phyloP scores from a whole-genome alignment of 108 stramenopile species.

The Nitzschia sp. region DNA sequence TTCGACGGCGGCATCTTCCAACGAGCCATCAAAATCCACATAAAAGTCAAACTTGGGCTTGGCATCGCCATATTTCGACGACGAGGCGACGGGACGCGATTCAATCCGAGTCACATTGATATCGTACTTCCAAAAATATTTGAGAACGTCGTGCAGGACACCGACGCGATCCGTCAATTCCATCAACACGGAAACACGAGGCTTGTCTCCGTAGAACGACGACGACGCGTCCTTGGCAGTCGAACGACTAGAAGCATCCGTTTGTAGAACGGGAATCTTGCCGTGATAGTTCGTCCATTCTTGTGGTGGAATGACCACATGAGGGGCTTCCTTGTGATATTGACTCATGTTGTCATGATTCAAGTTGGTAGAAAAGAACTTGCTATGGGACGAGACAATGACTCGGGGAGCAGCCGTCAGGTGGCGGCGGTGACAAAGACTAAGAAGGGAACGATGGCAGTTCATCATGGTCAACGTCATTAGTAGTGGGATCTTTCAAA shows the following conservation, averaged over 20 bases:
- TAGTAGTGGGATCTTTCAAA: too few relatives aligned
- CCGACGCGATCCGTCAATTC: constrained; percentile 87
- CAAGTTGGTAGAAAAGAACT: constrained; percentile 10
- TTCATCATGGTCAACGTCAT: too few relatives aligned
- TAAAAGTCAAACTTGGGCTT: constrained; percentile 74
- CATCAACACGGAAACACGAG: constrained; percentile 71
- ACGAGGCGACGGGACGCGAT: constrained; percentile 60
- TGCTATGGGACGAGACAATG: too few relatives aligned
- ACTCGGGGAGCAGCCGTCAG: background rate
- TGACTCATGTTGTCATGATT: constrained; percentile 9
- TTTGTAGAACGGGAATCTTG: constrained; percentile 26
- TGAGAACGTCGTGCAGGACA: constrained; percentile 85
- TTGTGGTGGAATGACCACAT: background rate
- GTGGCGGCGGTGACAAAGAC: background rate
- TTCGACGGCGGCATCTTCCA: constrained; percentile 53
- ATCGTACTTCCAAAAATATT: constrained; percentile 92
- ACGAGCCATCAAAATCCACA: constrained; percentile 74
- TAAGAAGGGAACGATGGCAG: too few relatives aligned
- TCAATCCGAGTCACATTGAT: constrained; percentile 92
- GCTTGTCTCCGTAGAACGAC: constrained; percentile 5
- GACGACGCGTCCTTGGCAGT: background rate
- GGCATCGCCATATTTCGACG: constrained; percentile 1
- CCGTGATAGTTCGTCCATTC: constrained; percentile 22
- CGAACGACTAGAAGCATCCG: background rate
- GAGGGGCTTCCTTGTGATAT: background rate